Conservation (phyloP, 192 early-diverging fungal species). For the Coemansia erecta region DNA sequence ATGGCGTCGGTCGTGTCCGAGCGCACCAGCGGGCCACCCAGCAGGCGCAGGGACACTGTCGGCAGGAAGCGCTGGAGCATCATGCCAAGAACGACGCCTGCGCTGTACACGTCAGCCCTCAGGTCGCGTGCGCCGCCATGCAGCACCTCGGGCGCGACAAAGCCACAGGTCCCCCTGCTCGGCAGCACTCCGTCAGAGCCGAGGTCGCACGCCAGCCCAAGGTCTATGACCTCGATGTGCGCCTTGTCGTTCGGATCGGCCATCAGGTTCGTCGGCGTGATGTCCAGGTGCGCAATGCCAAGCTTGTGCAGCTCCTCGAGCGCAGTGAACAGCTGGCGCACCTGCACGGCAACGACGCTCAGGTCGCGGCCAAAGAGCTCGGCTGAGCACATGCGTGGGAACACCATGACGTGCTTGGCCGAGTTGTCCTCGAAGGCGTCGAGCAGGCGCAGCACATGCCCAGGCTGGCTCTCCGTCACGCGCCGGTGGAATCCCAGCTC, state of each 20-base stretch:
- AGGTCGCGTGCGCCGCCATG: conserved; percentile 33
- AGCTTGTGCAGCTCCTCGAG: conserved; percentile 61
- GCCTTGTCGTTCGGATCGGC: conserved; percentile 48
- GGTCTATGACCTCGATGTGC: conserved; percentile 69
- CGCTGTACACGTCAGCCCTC: conserved; percentile 65
- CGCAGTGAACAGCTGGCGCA: conserved; percentile 55
- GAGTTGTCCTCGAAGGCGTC: conserved; percentile 63
- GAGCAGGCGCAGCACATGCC: conserved; percentile 56
- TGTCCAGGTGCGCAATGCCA: conserved; percentile 67
- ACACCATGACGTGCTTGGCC: conserved; percentile 59
- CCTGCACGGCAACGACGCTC: conserved; percentile 52
- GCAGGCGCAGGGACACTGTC: conserved; percentile 59
- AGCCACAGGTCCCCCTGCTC: conserved; percentile 71
- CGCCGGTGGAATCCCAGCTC: conserved; percentile 58
- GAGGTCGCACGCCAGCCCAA: conserved; percentile 65
- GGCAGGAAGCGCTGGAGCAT: conserved; percentile 73
- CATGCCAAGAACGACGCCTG: conserved; percentile 70
- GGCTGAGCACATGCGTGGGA: conserved; percentile 57
- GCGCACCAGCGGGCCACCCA: conserved; percentile 68
- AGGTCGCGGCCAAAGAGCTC: conserved; percentile 56
- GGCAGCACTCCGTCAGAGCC: conserved; percentile 33
- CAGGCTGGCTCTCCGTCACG: conserved; percentile 37
- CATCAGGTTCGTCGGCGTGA: conserved; percentile 66
- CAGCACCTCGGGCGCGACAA: conserved; percentile 67
- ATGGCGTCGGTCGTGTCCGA: conserved; percentile 65